Percentiles rank a stretch among this genome's conserved stretches.
Evolutionary conservation across 305 asterid species (phyloP).

Genomic region (Fraxinus xanthoxyloides): DNA sequence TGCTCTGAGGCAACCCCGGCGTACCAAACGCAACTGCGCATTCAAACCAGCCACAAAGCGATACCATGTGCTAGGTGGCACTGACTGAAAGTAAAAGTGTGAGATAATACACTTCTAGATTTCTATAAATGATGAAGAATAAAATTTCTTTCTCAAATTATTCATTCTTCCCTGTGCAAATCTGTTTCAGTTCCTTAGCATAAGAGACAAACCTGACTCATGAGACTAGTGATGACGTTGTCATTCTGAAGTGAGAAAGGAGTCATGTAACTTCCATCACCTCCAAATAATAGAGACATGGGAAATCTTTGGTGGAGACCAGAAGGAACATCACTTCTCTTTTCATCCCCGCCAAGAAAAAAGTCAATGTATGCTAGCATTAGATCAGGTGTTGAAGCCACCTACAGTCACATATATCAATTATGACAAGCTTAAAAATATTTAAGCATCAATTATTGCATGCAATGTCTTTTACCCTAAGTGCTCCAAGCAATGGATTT

Average conservation of each 20-base stretch:
- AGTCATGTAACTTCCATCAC: constrained; percentile 95
- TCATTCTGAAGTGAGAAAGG: constrained; percentile 89
- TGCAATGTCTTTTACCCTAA: neutral
- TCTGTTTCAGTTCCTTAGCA: constrained; percentile 5
- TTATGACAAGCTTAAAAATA: constrained; percentile 3
- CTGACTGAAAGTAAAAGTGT: constrained; percentile 53
- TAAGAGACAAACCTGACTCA: constrained; percentile 82
- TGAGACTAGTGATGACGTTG: constrained; percentile 78
- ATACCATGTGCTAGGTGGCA: constrained; percentile 93
- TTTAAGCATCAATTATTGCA: neutral
- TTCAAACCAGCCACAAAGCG: constrained; percentile 97
- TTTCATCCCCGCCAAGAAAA: constrained; percentile 98
- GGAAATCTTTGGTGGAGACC: constrained; percentile 85
- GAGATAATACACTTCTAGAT: constrained; percentile 11
- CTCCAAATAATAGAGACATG: constrained; percentile 81
- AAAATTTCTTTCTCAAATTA: neutral
- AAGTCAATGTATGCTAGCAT: constrained; percentile 91
- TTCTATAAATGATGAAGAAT: neutral
- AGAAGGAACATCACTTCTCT: constrained; percentile 90
- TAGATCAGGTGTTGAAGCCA: constrained; percentile 95
- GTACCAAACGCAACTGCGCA: constrained; percentile 87
- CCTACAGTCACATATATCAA: constrained; percentile 45
- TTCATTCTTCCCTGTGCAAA: neutral
- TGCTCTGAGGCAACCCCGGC: constrained; percentile 71
- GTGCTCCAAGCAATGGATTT: neutral